These are phyloP conservation scores for Plectranthus barbatus DNA, from an alignment of 257 asterid species.

Conservation along the genomic window DNA sequence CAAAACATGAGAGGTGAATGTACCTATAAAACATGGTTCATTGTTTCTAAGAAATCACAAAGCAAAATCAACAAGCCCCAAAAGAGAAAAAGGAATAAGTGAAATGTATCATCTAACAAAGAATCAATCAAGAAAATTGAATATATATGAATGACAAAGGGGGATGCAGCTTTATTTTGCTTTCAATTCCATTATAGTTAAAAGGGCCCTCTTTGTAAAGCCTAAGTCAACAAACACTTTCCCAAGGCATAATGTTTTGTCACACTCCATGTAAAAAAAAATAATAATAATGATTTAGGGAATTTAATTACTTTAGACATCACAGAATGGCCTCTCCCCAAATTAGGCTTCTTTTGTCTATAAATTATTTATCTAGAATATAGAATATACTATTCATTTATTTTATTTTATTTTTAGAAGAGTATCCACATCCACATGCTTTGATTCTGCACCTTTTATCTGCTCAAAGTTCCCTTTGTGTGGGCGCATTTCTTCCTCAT, in stretches of 20 bases:
- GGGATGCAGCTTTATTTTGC: conserved; percentile 25
- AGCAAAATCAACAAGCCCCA: conserved; percentile 10
- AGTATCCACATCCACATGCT: conserved; percentile 28
- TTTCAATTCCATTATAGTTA: conserved; percentile 15
- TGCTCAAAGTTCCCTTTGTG: background rate
- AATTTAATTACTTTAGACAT: background rate
- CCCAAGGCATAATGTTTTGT: conserved; percentile 23
- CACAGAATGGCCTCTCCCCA: background rate
- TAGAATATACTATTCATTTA: no score
- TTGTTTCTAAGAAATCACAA: conserved; percentile 6
- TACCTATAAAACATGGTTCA: conserved; percentile 1
- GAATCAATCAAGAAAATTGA: background rate
- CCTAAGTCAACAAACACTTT: conserved; percentile 28
- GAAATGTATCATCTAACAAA: conserved; percentile 9
- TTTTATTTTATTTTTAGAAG: background rate
- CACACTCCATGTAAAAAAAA: background rate
- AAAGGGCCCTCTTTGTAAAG: background rate
- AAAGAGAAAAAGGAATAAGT: conserved; percentile 2
- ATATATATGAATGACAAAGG: conserved; percentile 7
- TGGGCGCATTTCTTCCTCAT: no score
- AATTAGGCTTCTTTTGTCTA: background rate
- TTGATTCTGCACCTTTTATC: conserved; percentile 11
- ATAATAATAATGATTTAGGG: background rate
- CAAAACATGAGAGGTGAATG: background rate
- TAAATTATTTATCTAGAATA: no score